A percentile compares a stretch with the other conserved stretches of the same genome.
These are phyloP conservation scores for Ormosia semicastrata DNA, from an alignment of 306 rosid genomes.

Conservation along the genomic window DNA sequence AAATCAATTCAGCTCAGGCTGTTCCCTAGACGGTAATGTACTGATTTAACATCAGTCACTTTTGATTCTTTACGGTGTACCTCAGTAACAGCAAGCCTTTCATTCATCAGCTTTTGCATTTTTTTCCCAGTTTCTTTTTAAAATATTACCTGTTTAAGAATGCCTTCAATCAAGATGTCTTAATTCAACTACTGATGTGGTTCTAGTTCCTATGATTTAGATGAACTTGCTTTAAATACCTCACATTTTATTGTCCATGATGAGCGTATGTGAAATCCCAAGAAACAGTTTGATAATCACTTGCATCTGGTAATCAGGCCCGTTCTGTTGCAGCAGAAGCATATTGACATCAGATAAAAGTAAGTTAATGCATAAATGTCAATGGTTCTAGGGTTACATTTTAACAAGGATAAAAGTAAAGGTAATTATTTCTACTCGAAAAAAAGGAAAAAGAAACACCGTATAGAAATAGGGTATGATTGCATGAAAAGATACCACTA, in stretches of 20 bases:
- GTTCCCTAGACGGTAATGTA: slow-evolving; percentile 9
- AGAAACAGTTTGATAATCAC: background rate
- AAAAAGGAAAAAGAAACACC: background rate
- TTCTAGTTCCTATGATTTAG: background rate
- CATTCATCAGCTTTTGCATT: background rate
- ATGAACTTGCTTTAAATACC: background rate
- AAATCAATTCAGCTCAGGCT: slow-evolving; percentile 15
- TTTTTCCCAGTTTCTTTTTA: background rate
- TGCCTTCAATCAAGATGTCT: background rate
- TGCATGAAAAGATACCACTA: background rate
- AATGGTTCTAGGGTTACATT: background rate
- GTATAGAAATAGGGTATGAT: background rate
- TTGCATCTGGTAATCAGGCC: background rate
- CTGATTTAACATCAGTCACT: background rate
- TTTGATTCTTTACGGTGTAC: background rate
- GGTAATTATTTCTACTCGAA: background rate
- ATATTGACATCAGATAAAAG: background rate
- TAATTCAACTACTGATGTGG: background rate
- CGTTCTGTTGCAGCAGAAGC: background rate
- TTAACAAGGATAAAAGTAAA: background rate
- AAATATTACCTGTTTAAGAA: background rate
- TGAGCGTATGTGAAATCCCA: background rate
- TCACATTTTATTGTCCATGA: background rate
- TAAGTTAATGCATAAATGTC: background rate
- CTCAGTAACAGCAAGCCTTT: background rate